These are phyloP conservation scores for Metschnikowia koreensis DNA, from an alignment of 805 yeast genomes.

Conservation along the genomic window DNA sequence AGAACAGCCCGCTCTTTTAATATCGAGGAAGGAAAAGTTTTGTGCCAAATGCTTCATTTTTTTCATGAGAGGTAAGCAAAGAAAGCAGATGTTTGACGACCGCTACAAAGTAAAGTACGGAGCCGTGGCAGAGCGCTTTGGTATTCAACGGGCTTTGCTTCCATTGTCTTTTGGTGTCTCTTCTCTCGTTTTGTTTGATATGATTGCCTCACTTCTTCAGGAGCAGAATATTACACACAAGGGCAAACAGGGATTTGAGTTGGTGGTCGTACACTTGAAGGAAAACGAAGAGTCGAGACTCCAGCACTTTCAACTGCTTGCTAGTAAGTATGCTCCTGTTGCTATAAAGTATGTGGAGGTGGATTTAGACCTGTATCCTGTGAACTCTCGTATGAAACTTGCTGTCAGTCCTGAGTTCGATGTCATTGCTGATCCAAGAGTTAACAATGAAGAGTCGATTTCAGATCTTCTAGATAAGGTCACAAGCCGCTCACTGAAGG, in stretches of 20 bases:
- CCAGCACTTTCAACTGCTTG: conserved; percentile 18
- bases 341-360: conserved; percentile 39
- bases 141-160: conserved; percentile 48
- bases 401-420: conserved; percentile 15
- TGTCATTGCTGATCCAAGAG: conserved; percentile 7
- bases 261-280: conserved; percentile 52
- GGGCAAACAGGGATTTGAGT: conserved; percentile 65
- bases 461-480: conserved; percentile 37
- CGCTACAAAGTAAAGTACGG: conserved; percentile 70
- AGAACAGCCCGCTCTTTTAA: conserved; percentile 37
- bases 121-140: conserved; percentile 30
- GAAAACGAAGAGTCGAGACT: conserved; percentile 22
- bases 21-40: conserved; percentile 62
- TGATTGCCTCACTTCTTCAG: conserved; percentile 54
- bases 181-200: conserved; percentile 67
- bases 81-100: conserved; percentile 73
- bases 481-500: conserved; percentile 58
- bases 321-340: conserved; percentile 21
- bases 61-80: conserved; percentile 75
- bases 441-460: conserved; percentile 15
- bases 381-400: conserved; percentile 21
- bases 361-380: conserved; percentile 41
- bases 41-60: conserved; percentile 67
- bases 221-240: conserved; percentile 64
- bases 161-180: conserved; percentile 67